Percentiles rank a stretch among this genome's conserved stretches.
Conservation (phyloP, 2,329 filamentous ascomycete genomes). For the Ascochyta viciae-villosae region DNA sequence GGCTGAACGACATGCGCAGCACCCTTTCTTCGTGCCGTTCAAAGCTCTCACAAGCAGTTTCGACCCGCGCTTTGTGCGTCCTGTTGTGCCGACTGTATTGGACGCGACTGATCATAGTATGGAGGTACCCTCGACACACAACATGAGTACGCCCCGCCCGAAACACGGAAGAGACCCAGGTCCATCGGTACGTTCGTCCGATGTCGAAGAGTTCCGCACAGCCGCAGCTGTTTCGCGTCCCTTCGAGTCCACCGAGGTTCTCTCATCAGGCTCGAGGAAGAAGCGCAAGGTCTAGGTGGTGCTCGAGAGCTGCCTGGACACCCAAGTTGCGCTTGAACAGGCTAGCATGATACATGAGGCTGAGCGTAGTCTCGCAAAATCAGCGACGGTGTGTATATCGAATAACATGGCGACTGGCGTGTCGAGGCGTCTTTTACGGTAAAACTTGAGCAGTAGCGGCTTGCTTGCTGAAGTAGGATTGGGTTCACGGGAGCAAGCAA, state of each 20-base stretch:
- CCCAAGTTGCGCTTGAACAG: neutral
- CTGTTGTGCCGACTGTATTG: neutral
- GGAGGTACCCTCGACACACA: no score
- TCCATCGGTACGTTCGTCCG: neutral
- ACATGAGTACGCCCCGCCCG: neutral
- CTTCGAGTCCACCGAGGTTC: neutral
- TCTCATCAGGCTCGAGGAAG: constrained; percentile 1
- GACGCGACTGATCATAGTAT: neutral
- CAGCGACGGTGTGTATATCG: neutral
- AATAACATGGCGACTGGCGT: neutral
- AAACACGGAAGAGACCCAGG: neutral
- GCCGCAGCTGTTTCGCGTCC: neutral
- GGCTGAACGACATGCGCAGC: constrained; percentile 21
- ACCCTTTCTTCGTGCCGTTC: neutral
- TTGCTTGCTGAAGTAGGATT: neutral
- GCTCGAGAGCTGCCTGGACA: neutral
- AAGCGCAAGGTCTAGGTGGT: constrained; percentile 6
- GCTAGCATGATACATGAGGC: neutral
- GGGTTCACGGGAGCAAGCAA: neutral
- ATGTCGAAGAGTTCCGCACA: neutral
- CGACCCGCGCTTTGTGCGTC: neutral
- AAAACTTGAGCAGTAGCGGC: neutral
- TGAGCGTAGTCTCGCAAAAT: neutral
- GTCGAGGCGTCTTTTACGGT: neutral
- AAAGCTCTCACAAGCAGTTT: neutral